These are phyloP conservation scores for Trichosporon faecale DNA, from an alignment of 1,284 basidiomycete species.

Conservation along the genomic window DNA sequence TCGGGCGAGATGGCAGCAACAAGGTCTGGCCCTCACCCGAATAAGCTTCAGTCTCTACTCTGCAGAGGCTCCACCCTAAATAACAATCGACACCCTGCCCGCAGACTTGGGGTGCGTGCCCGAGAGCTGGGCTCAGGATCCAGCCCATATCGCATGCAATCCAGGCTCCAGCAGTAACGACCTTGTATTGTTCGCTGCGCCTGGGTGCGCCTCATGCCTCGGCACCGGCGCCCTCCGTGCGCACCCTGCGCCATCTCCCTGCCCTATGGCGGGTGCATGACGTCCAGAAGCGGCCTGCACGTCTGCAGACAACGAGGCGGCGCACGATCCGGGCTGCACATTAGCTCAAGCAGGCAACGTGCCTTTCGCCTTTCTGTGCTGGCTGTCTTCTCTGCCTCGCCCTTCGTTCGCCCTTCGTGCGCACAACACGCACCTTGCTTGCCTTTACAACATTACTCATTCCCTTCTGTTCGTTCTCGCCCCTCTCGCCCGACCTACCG, in stretches of 20 bases:
- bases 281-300: neutral
- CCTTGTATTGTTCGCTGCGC: too few relatives aligned
- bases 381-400: neutral
- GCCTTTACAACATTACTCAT: neutral
- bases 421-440: neutral
- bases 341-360: neutral
- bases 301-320: neutral
- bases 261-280: neutral
- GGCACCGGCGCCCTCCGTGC: neutral
- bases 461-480: neutral
- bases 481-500: neutral
- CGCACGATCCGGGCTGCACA: neutral
- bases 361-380: neutral
- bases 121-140: neutral
- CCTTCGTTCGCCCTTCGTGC: neutral
- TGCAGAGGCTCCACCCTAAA: neutral
- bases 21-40: neutral
- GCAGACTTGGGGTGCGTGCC: neutral
- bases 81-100: neutral
- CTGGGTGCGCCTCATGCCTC: neutral
- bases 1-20: neutral
- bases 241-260: too few relatives aligned
- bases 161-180: neutral
- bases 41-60: neutral
- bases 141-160: too few relatives aligned